Percentiles rank a stretch among this genome's conserved stretches.
These are phyloP conservation scores for Eucalyptus paniculata DNA, from an alignment of 345 rosid species.

Conservation along the genomic window DNA sequence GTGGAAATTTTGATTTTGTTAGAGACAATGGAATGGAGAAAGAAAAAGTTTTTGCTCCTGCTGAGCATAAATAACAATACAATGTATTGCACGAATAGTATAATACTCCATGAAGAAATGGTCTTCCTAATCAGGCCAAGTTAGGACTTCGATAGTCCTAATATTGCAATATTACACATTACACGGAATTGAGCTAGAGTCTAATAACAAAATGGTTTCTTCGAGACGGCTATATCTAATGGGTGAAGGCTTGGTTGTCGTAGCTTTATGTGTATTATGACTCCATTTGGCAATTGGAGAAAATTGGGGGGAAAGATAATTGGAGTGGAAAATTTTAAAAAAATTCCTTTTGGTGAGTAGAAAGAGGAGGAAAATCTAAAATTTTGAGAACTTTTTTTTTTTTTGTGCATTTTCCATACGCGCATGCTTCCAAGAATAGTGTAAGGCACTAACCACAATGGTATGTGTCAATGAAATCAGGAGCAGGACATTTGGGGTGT, in stretches of 20 bases:
- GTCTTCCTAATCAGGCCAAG: background rate
- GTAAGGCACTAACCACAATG: too few relatives aligned
- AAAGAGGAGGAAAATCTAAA: background rate
- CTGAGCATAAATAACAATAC: too few relatives aligned
- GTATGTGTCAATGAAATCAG: too few relatives aligned
- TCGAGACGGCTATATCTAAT: background rate
- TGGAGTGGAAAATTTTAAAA: background rate
- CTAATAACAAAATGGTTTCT: background rate
- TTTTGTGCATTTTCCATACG: too few relatives aligned
- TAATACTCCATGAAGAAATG: background rate
- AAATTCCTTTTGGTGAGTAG: background rate
- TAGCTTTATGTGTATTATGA: background rate
- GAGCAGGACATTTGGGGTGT: too few relatives aligned
- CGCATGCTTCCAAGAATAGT: too few relatives aligned
- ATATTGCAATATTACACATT: background rate
- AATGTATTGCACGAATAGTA: too few relatives aligned
- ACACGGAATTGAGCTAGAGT: background rate
- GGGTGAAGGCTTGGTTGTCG: background rate
- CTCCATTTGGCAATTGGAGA: background rate
- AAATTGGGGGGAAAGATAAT: background rate
- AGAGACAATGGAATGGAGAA: too few relatives aligned
- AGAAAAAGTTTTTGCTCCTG: too few relatives aligned
- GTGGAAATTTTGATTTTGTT: too few relatives aligned
- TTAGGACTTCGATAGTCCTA: background rate
- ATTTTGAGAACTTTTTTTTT: background rate